Base-by-base conservation (phyloP, 495 filamentous ascomycete species). In the Lophiotrema nucula region DNA sequence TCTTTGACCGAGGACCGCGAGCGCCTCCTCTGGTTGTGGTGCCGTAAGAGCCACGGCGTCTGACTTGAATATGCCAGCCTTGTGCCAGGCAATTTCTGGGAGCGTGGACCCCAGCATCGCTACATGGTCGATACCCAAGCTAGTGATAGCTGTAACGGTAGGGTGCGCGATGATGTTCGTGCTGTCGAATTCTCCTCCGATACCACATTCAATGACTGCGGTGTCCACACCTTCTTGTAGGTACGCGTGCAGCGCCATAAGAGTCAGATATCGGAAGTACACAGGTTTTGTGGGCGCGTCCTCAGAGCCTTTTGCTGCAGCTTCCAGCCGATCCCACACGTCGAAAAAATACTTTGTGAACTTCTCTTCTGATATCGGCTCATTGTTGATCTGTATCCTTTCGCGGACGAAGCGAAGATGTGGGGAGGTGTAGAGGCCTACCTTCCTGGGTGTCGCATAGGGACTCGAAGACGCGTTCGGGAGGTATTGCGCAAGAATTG, bases 11-110 rank as follows among this genome's bases (percentile, higher is more conserved):
- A 98, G 72, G 5, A 97, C 90, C 22, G 79, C 70, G 45, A 86
- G 70, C 0, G 92, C 93, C 12, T 67, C 73, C 1, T 79, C 70
- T 0, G 77, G 74, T 69, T 98, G 93, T 15, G 83, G 82, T 11
- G 88, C 82, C 1, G 86, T 89, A 52, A 95, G 93, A 2, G 83
- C 87, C 8, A 83, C 80, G 11, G 76, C 76, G 0, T 81, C 83
- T 1, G 69, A 22, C 69, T 97, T 98, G 75, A 96, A 86, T 47
- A 97, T 92, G 12, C 93, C 93, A 12, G 82, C 88, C 70, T 98
- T 97, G 67, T 98, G 92, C 93, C 95, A 97, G 3, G 95, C 92
- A 57, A 98, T 98, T 60, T 92, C 80, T 45, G 91, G 88, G 38
- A 96, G 84, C 0, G 93, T 95, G 28, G 81, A 70, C 13, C 93